Percentiles rank a stretch among this genome's conserved stretches.
These are phyloP conservation scores for Babesia microti DNA, from an alignment of 169 alveolate species.

Conservation along the genomic window DNA sequence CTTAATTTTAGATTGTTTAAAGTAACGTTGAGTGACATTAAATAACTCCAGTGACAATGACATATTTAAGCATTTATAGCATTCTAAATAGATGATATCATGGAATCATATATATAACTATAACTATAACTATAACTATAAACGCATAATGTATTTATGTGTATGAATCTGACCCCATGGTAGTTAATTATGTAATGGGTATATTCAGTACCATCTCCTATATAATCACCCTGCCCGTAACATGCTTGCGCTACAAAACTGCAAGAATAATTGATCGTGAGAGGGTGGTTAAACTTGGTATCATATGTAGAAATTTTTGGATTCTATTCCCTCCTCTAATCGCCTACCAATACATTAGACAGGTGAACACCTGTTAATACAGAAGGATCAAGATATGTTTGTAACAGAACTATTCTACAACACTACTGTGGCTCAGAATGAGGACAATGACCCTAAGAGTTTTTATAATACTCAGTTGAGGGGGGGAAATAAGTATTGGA, in stretches of 20 bases:
- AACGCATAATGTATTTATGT: no score
- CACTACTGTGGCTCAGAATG: conserved; percentile 16
- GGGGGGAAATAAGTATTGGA: conserved; percentile 47
- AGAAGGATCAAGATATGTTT: conserved; percentile 53
- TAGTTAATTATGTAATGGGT: no score
- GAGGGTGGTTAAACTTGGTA: conserved; percentile 36
- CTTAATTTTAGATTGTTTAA: no score
- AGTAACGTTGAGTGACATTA: no score
- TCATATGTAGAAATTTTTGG: conserved; percentile 45
- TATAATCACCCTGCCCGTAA: conserved; percentile 24
- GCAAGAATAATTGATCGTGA: conserved; percentile 25
- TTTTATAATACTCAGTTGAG: conserved; percentile 46
- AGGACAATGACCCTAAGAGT: conserved; percentile 17
- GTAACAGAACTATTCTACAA: conserved; percentile 54
- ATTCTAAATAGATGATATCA: no score
- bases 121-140: no score
- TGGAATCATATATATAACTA: no score
- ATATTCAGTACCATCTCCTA: conserved; percentile 9
- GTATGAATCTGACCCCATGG: no score
- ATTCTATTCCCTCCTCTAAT: conserved; percentile 62
- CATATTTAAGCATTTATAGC: no score
- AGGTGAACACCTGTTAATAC: conserved; percentile 31
- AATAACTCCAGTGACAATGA: no score
- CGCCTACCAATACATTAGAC: conserved; percentile 67
- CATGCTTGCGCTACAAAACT: conserved; percentile 23